phyloP scores from a whole-genome alignment of 139 green algal species.

The Limnomonas spitsbergensis region DNA sequence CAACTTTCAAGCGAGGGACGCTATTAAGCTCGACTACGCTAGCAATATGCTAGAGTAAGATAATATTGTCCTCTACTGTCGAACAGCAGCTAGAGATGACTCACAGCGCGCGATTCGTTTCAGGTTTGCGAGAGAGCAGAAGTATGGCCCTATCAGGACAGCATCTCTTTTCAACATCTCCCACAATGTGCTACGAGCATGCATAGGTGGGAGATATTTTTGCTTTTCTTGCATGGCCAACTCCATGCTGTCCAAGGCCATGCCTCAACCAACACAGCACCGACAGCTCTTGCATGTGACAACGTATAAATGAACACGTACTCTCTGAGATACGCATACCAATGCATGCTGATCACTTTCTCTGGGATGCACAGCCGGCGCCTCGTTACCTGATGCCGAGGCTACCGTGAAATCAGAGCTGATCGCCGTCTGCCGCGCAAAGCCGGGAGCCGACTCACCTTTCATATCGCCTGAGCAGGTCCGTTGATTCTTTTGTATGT shows the following conservation, averaged over 20 bases:
- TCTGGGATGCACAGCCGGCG: too few species aligned
- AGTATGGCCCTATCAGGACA: slow-evolving; percentile 19
- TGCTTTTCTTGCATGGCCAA: neutral
- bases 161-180: slow-evolving; percentile 23
- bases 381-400: slow-evolving; percentile 22
- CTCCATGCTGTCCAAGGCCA: too few species aligned
- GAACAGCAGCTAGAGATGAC: too few species aligned
- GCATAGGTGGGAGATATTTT: slow-evolving; percentile 13
- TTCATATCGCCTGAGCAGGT: slow-evolving; percentile 37
- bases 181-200: slow-evolving; percentile 17
- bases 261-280: too few species aligned
- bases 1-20: neutral
- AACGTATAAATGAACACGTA: too few species aligned
- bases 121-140: slow-evolving; percentile 33
- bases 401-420: slow-evolving; percentile 29
- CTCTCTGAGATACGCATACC: too few species aligned
- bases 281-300: too few species aligned
- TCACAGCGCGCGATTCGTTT: too few species aligned
- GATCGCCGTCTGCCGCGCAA: slow-evolving; percentile 23
- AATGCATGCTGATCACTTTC: too few species aligned
- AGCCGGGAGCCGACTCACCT: slow-evolving; percentile 24
- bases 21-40: neutral
- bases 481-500: neutral
- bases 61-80: too few species aligned
- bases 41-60: neutral